A percentile compares a stretch with the other conserved stretches of the same genome.
Evolutionary conservation across 2,329 filamentous ascomycete species (phyloP).

Genomic region (Didymella lethalis): DNA sequence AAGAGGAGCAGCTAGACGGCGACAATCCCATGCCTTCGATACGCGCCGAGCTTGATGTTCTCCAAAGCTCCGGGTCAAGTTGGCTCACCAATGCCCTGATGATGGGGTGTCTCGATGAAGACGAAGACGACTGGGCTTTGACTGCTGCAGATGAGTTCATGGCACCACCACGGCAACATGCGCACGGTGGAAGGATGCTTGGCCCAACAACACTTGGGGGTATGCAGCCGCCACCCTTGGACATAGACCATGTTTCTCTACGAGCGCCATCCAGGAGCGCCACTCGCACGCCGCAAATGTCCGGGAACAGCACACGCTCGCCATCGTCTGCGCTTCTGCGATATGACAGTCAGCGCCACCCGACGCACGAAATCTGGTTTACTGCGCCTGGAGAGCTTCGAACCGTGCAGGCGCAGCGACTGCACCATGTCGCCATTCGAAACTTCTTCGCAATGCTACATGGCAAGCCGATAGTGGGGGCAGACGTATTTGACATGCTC

Average conservation of each 20-base stretch:
- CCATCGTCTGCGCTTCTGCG: constrained; percentile 28
- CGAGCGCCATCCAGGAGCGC: constrained; percentile 7
- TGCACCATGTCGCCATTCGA: constrained; percentile 71
- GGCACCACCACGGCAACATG: constrained; percentile 22
- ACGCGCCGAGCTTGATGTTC: constrained; percentile 44
- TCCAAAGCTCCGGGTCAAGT: constrained; percentile 49
- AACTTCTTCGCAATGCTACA: constrained; percentile 74
- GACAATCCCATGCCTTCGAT: constrained; percentile 49
- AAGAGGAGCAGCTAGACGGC: constrained; percentile 48
- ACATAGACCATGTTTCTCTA: constrained; percentile 33
- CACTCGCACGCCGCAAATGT: constrained; percentile 5
- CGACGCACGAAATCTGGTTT: constrained; percentile 66
- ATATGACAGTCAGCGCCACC: constrained; percentile 20
- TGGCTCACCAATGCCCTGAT: constrained; percentile 49
- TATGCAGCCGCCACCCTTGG: constrained; percentile 39
- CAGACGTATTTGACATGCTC: constrained; percentile 69
- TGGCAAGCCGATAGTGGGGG: constrained; percentile 69
- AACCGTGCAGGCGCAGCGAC: constrained; percentile 58
- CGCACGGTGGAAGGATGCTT: constrained; percentile 38
- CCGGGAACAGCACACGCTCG: constrained; percentile 25
- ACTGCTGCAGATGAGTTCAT: constrained; percentile 36
- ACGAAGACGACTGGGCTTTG: constrained; percentile 44
- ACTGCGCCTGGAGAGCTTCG: constrained; percentile 62
- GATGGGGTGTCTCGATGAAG: constrained; percentile 48
- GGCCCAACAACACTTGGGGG: constrained; percentile 36